Percentiles rank a stretch among this genome's conserved stretches.
These are phyloP conservation scores for Plicaturopsis crispa DNA, from an alignment of 768 basidiomycete genomes.

Conservation along the genomic window DNA sequence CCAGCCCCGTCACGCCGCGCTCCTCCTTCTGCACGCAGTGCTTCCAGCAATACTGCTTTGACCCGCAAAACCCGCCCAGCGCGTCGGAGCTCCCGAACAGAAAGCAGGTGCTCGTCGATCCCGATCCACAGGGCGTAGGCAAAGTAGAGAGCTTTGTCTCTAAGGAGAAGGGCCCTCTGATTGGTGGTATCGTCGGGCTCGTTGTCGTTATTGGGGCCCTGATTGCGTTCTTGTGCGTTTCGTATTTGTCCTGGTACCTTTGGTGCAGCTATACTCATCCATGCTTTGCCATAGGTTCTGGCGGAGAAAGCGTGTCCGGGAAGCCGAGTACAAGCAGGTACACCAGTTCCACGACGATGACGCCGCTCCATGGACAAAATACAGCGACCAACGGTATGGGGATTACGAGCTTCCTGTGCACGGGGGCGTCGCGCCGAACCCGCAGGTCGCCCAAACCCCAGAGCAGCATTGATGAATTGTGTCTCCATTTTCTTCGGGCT, in stretches of 20 bases:
- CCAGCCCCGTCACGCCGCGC: conserved; percentile 24
- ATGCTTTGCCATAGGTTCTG: too few species aligned
- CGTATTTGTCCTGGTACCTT: neutral
- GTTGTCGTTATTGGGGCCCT: conserved; percentile 30
- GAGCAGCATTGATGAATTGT: too few species aligned
- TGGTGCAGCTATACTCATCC: too few species aligned
- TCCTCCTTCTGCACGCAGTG: conserved; percentile 37
- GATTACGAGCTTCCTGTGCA: too few species aligned
- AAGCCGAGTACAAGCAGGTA: too few species aligned
- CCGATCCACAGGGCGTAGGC: conserved; percentile 42
- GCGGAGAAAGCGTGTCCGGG: too few species aligned
- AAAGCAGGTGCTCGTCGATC: conserved; percentile 40
- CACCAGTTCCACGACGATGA: too few species aligned
- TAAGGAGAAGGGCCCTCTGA: conserved; percentile 35
- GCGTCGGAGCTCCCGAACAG: conserved; percentile 36
- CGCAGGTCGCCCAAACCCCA: too few species aligned
- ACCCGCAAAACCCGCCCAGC: conserved; percentile 36
- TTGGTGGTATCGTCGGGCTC: conserved; percentile 40
- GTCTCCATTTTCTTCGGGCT: too few species aligned
- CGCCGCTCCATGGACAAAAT: too few species aligned
- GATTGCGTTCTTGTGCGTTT: conserved; percentile 25
- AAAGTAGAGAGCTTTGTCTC: conserved; percentile 36
- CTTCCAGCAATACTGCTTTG: conserved; percentile 48
- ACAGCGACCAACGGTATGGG: too few species aligned
- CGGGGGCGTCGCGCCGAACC: too few species aligned